phyloP scores from a whole-genome alignment of 495 filamentous ascomycete genomes.

The Penicillium coprophilum region DNA sequence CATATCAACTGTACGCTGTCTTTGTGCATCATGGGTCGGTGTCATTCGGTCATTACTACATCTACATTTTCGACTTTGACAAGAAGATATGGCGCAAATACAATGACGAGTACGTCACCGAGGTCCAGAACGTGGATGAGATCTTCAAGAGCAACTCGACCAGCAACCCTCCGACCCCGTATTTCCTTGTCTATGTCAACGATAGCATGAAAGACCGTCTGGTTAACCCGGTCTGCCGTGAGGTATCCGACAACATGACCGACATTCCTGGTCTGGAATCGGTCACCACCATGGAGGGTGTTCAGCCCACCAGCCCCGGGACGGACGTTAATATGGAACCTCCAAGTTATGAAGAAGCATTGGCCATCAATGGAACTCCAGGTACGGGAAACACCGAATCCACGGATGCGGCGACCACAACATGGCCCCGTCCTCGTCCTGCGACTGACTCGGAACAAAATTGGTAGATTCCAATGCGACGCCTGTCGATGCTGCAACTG shows the following conservation, averaged over 20 bases:
- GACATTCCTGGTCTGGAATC: constrained; percentile 15
- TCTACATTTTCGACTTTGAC: constrained; percentile 90
- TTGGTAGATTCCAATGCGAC: constrained; percentile 29
- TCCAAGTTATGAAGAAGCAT: constrained; percentile 33
- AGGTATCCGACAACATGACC: constrained; percentile 31
- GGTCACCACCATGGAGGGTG: constrained; percentile 23
- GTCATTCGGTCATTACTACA: constrained; percentile 88
- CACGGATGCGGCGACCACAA: constrained; percentile 3
- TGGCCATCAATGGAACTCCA: constrained; percentile 22
- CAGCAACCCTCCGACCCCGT: constrained; percentile 69
- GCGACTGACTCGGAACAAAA: constrained; percentile 3
- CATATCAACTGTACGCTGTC: constrained; percentile 86
- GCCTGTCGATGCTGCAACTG: constrained; percentile 8
- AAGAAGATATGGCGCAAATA: constrained; percentile 85
- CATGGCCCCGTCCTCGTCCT: not conserved
- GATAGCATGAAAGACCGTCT: constrained; percentile 59
- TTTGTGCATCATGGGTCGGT: constrained; percentile 81
- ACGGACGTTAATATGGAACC: constrained; percentile 34
- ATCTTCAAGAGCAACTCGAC: constrained; percentile 65
- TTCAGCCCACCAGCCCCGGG: constrained; percentile 14
- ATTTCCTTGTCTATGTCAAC: constrained; percentile 84
- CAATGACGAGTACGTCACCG: constrained; percentile 81
- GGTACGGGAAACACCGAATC: constrained; percentile 28
- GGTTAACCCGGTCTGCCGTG: constrained; percentile 59
- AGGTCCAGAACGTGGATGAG: constrained; percentile 58